Base-by-base conservation (phyloP, 345 rosid genomes). In the Firmiana major region DNA sequence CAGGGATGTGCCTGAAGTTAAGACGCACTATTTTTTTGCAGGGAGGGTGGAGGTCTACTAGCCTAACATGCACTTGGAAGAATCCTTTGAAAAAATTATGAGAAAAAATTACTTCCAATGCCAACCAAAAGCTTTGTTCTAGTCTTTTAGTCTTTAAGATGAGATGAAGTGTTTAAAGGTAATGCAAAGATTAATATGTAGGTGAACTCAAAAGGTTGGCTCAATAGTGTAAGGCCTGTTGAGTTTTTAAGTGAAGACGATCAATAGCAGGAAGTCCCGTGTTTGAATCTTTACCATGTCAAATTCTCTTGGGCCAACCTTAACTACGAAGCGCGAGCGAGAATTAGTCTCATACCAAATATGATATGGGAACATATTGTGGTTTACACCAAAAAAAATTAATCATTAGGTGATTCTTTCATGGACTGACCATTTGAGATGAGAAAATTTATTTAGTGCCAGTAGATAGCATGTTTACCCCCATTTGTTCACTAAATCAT, bases 1-100 rank as follows among this genome's bases (percentile, higher is more conserved):
- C 98, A 91, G 51, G 95, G 95, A 88, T 94, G 98, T 24, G 97
- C 97, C 98, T 94, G 91, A 77, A 76, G 24, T 51, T 38, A 22
- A 71, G 28, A 79, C 73, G 19, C 45, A 10, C 13, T 48, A 71
- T 68, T 46, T 63, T 62, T 13, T 43, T 26, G 3, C 8, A 40
- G 24, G 66, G 21, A 53, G 53, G 26, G 71, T 58, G n/a, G 16
- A 34, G 31, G 43, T n/a, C 36, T 45, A 40, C 42, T 10, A 73
- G 73, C 12, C 19, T 26, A 38, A 38, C 4, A 17, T 73, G 58
- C 73, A 58, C 15, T n/a, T 40, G 21, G 0, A 51, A 80, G 31
- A 42, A 63, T 16, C 53, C 17, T 78, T 26, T 8, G 46, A 43
- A 3, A 26, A 40, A 28, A 22, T 24, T 42, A 9, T 0, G 45